phyloP scores from a whole-genome alignment of 1,139 yeast species.

The Candida sp. region DNA sequence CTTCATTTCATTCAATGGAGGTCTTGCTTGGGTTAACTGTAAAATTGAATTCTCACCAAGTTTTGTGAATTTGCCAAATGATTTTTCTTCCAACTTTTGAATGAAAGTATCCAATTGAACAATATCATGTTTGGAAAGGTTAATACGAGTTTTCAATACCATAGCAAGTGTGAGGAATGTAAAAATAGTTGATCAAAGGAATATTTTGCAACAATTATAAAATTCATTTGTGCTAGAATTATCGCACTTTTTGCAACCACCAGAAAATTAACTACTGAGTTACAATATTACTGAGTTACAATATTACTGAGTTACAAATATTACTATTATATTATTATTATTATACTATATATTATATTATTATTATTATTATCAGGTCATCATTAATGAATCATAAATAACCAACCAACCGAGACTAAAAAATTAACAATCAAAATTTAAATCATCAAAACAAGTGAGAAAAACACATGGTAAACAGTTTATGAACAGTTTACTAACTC shows the following conservation, averaged over 20 bases:
- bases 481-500: too few relatives aligned
- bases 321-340: background rate
- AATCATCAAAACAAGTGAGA: background rate
- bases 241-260: background rate
- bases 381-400: background rate
- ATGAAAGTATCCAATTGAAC: background rate
- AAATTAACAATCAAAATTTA: background rate
- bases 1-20: background rate
- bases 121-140: background rate
- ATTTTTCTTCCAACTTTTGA: background rate
- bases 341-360: background rate
- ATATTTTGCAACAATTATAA: background rate
- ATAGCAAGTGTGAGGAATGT: background rate
- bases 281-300: too few relatives aligned
- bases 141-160: background rate
- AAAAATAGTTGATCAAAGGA: background rate
- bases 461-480: too few relatives aligned
- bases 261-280: too few relatives aligned
- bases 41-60: background rate
- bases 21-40: background rate
- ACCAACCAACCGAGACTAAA: background rate
- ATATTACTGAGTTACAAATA: too few relatives aligned
- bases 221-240: background rate
- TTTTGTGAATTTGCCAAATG: background rate
- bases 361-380: background rate